phyloP scores from a whole-genome alignment of 768 basidiomycete genomes.

The Sporobolomyces phaffii region DNA sequence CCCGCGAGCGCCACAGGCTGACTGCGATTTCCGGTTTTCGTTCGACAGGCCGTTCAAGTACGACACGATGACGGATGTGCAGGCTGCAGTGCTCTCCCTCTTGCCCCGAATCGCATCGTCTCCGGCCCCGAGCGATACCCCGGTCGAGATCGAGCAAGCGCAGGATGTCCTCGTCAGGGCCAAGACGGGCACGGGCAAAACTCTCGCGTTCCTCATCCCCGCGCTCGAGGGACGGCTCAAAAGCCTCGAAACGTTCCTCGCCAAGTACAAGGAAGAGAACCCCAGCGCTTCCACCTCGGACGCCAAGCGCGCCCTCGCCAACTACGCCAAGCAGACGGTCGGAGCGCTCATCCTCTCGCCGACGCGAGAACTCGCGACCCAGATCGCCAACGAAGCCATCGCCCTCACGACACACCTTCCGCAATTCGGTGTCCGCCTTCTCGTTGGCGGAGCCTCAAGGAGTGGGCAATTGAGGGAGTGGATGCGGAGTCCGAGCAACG shows the following conservation, averaged over 20 bases:
- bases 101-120: slow-evolving; percentile 65
- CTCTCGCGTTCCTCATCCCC: slow-evolving; percentile 83
- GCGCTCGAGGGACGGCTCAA: slow-evolving; percentile 55
- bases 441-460: slow-evolving; percentile 56
- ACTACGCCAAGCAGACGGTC: slow-evolving; percentile 56
- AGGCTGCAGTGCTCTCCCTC: slow-evolving; percentile 67
- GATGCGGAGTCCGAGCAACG: slow-evolving; percentile 57
- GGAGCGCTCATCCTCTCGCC: slow-evolving; percentile 53
- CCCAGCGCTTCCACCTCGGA: slow-evolving; percentile 33
- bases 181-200: slow-evolving; percentile 96
- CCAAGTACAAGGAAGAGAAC: slow-evolving; percentile 39
- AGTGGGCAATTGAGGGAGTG: slow-evolving; percentile 65
- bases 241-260: slow-evolving; percentile 33
- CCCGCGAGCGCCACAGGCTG: neutral
- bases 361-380: slow-evolving; percentile 49
- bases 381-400: slow-evolving; percentile 52
- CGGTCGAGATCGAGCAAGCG: slow-evolving; percentile 39
- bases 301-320: slow-evolving; percentile 59
- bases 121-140: slow-evolving; percentile 46
- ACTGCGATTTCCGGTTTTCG: slow-evolving; percentile 56
- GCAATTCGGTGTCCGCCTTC: slow-evolving; percentile 34
- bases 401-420: slow-evolving; percentile 51
- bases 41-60: slow-evolving; percentile 62
- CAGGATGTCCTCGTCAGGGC: slow-evolving; percentile 90
- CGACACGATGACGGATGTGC: slow-evolving; percentile 70